phyloP scores from a whole-genome alignment of 768 basidiomycete genomes.

The Leucocoprinus leucothites region DNA sequence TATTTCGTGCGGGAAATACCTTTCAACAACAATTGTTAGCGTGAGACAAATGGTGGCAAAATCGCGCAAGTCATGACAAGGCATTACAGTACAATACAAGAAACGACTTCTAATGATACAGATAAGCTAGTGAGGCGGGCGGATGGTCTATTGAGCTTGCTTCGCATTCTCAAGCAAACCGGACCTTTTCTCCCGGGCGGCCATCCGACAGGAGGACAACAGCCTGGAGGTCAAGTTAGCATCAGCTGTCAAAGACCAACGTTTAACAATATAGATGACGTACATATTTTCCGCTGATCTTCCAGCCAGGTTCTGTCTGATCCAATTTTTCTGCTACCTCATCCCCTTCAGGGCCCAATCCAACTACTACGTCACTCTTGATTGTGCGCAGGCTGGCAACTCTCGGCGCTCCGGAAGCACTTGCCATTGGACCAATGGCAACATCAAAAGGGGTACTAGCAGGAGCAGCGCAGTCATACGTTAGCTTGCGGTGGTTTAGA shows the following conservation, averaged over 20 bases:
- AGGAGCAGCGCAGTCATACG: conserved; percentile 84
- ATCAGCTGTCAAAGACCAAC: not conserved
- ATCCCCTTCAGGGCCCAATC: conserved; percentile 68
- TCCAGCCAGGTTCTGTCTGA: conserved; percentile 88
- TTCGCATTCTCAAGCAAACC: conserved; percentile 43
- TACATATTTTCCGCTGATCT: conserved; percentile 96
- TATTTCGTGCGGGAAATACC: not conserved
- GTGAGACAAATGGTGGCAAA: not conserved
- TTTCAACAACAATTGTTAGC: no score
- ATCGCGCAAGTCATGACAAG: not conserved
- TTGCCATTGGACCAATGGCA: conserved; percentile 92
- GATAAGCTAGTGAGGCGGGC: not conserved
- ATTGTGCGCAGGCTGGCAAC: conserved; percentile 86
- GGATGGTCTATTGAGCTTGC: not conserved
- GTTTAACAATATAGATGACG: conserved; percentile 23
- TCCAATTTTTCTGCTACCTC: conserved; percentile 76
- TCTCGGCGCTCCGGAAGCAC: conserved; percentile 81
- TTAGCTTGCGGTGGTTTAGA: conserved; percentile 88
- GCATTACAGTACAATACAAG: not conserved
- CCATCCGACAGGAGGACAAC: conserved; percentile 86
- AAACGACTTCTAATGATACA: not conserved
- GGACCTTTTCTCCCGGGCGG: conserved; percentile 84
- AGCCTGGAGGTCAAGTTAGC: conserved; percentile 46
- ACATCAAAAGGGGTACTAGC: conserved; percentile 85
- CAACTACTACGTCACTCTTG: conserved; percentile 95